These are phyloP conservation scores for Aspergillus conjunctus DNA, from an alignment of 495 filamentous ascomycete species.

Conservation along the genomic window DNA sequence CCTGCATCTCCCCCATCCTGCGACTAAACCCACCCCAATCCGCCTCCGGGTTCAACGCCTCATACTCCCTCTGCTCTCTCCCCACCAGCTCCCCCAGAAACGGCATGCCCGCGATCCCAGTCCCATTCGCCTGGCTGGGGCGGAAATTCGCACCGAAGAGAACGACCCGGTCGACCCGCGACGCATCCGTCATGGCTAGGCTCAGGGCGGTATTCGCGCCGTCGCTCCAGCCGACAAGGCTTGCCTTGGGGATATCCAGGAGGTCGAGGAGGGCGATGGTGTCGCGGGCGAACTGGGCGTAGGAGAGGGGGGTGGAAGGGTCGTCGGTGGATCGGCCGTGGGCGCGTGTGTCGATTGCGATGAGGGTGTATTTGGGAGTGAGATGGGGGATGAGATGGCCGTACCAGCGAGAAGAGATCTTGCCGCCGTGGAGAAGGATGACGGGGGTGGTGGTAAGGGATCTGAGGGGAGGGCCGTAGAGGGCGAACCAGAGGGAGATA, in stretches of 20 bases:
- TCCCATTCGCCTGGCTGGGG: neutral
- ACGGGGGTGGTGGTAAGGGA: neutral
- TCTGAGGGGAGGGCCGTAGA: neutral
- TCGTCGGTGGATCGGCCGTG: slow-evolving; percentile 6
- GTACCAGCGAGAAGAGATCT: slow-evolving; percentile 9
- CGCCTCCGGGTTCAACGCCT: neutral
- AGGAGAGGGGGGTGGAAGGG: neutral
- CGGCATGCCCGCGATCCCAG: neutral
- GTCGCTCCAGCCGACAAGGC: slow-evolving; percentile 5
- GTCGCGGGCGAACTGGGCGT: neutral
- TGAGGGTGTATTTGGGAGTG: neutral
- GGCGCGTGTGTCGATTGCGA: neutral
- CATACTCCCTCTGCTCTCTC: neutral
- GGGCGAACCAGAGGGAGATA: neutral
- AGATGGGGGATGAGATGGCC: neutral
- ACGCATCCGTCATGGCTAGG: neutral
- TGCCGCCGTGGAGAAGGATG: slow-evolving; percentile 9
- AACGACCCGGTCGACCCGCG: neutral
- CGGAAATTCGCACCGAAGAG: slow-evolving; percentile 1
- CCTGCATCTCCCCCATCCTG: neutral
- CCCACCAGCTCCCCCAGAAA: neutral
- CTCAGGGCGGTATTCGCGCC: neutral
- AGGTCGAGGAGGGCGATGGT: neutral
- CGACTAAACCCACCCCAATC: neutral
- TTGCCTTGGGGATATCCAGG: neutral